These are phyloP conservation scores for Cladorrhinum samala DNA, from an alignment of 495 filamentous ascomycete genomes.

Conservation along the genomic window DNA sequence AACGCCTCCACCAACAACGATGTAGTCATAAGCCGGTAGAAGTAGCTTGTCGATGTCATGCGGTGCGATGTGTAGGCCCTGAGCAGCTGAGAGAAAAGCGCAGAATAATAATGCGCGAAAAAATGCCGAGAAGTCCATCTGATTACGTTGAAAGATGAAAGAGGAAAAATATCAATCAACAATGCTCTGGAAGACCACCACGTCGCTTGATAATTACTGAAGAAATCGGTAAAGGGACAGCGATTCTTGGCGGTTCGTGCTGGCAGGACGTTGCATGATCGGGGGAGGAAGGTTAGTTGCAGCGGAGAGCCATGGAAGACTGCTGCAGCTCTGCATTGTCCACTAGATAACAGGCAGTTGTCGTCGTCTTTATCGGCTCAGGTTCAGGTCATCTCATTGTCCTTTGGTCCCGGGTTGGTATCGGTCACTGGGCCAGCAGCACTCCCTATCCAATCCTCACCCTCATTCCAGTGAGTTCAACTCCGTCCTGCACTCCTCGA, in stretches of 20 bases:
- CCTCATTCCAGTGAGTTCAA: too few species aligned
- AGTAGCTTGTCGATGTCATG: constrained; percentile 6
- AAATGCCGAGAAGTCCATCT: constrained; percentile 8
- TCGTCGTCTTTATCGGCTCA: not conserved
- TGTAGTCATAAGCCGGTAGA: constrained; percentile 34
- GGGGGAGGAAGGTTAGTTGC: not conserved
- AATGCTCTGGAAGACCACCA: not conserved
- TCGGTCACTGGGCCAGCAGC: not conserved
- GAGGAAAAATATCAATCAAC: not conserved
- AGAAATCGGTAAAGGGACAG: not conserved
- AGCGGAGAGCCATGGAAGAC: not conserved
- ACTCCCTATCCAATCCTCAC: too few species aligned
- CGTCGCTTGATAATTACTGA: not conserved
- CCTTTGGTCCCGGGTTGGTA: not conserved
- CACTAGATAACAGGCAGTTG: not conserved
- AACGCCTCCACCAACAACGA: constrained; percentile 51
- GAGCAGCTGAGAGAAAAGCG: not conserved
- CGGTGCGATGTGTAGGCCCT: constrained; percentile 5
- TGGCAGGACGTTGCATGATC: not conserved
- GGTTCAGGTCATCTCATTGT: too few species aligned
- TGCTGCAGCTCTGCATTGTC: not conserved
- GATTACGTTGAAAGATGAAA: not conserved
- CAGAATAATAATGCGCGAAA: not conserved
- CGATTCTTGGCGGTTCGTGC: not conserved
- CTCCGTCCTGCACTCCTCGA: too few species aligned